These are phyloP conservation scores for Psidium friedrichsthalianum DNA, from an alignment of 345 rosid species.

Conservation along the genomic window DNA sequence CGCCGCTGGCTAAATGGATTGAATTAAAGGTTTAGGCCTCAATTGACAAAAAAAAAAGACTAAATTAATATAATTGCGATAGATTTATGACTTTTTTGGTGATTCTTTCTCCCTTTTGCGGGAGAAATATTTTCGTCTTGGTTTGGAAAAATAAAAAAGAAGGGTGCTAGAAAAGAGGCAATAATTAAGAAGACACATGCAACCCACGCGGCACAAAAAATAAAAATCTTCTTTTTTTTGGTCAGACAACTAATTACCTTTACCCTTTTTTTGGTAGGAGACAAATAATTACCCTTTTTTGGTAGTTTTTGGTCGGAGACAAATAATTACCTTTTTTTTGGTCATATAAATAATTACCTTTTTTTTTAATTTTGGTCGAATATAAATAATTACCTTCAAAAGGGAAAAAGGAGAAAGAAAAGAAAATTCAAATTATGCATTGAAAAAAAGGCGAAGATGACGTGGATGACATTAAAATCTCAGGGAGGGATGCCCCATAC, in stretches of 20 bases:
- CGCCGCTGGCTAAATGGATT: too few relatives aligned
- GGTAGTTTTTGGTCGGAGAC: too few relatives aligned
- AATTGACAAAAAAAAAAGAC: too few relatives aligned
- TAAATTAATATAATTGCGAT: too few relatives aligned
- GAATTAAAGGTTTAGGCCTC: too few relatives aligned
- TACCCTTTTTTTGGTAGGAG: neutral
- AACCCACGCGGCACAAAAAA: neutral
- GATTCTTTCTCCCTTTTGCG: too few relatives aligned
- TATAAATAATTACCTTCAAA: neutral
- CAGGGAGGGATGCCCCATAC: neutral
- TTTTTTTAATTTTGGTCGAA: too few relatives aligned
- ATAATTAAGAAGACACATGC: neutral
- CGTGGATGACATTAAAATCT: neutral
- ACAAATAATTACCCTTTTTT: neutral
- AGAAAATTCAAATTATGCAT: neutral
- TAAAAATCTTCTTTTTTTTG: neutral
- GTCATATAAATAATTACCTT: too few relatives aligned
- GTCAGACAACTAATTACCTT: neutral
- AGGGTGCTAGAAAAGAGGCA: neutral
- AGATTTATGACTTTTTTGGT: too few relatives aligned
- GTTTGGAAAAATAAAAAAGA: neutral
- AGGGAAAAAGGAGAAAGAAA: neutral
- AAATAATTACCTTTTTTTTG: neutral
- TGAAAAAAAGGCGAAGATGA: neutral
- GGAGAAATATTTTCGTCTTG: neutral